These are phyloP conservation scores for Firmiana major DNA, from an alignment of 345 rosid species.

Conservation along the genomic window DNA sequence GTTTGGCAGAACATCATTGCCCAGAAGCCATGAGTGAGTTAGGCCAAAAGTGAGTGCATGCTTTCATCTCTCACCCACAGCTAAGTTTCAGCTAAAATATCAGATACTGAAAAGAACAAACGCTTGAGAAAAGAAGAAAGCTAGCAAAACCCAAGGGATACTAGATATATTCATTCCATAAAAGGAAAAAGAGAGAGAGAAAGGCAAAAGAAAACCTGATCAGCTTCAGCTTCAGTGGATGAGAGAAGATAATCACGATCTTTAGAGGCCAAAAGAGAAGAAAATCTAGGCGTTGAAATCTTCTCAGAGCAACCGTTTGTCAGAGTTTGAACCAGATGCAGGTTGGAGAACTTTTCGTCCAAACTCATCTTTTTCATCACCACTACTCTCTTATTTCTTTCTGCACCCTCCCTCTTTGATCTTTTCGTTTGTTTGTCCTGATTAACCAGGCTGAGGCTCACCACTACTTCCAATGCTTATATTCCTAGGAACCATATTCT, in stretches of 20 bases:
- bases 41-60: slow-evolving; percentile 10
- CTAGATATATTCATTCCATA: neutral
- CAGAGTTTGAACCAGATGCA: neutral
- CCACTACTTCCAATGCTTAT: slow-evolving; percentile 9
- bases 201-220: neutral
- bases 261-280: slow-evolving; percentile 40
- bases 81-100: neutral
- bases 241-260: slow-evolving; percentile 57
- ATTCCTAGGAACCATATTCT: slow-evolving; percentile 17
- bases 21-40: neutral
- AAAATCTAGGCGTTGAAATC: slow-evolving; percentile 25
- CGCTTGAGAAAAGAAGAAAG: neutral
- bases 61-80: slow-evolving; percentile 8
- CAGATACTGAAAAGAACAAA: neutral
- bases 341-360: slow-evolving; percentile 1
- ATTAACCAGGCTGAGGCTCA: neutral
- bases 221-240: slow-evolving; percentile 28
- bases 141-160: neutral
- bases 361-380: slow-evolving; percentile 19
- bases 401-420: neutral
- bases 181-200: neutral
- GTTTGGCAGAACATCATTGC: too few relatives aligned
- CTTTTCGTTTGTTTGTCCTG: neutral
- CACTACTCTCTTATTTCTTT: neutral
- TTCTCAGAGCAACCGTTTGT: slow-evolving; percentile 10